Conservation (phyloP, 345 rosid genomes). For the Citrus reticulata region DNA sequence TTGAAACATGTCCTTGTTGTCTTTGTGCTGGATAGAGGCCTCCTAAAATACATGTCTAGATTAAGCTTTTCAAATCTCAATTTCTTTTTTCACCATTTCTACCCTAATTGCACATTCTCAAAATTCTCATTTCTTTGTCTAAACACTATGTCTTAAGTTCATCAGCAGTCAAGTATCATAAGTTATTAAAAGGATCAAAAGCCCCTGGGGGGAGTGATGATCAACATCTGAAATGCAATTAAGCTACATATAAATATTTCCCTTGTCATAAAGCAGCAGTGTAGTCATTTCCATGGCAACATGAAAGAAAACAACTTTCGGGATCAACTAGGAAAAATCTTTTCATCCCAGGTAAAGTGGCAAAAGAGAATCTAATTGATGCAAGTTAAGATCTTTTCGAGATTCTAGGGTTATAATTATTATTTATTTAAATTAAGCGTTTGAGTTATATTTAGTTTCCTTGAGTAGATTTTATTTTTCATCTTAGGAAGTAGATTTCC, state of each 20-base stretch:
- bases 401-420: no score
- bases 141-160: neutral
- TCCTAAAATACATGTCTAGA: neutral
- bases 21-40: neutral
- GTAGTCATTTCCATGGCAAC: neutral
- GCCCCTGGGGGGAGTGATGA: neutral
- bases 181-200: neutral
- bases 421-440: no score
- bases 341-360: neutral
- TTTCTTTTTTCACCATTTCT: neutral
- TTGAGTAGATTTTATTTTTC: no score
- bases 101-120: neutral
- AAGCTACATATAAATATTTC: neutral
- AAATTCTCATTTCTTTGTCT: neutral
- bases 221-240: neutral
- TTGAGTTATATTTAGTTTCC: no score
- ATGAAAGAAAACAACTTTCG: neutral
- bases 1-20: neutral
- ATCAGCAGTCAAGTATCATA: neutral
- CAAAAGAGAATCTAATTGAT: neutral
- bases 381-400: no score
- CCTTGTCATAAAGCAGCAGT: neutral
- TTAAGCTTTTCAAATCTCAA: neutral
- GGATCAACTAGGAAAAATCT: neutral
- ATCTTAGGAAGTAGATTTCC: no score